These are phyloP conservation scores for Glycyrrhiza uralensis DNA, from an alignment of 306 rosid genomes.

Conservation along the genomic window DNA sequence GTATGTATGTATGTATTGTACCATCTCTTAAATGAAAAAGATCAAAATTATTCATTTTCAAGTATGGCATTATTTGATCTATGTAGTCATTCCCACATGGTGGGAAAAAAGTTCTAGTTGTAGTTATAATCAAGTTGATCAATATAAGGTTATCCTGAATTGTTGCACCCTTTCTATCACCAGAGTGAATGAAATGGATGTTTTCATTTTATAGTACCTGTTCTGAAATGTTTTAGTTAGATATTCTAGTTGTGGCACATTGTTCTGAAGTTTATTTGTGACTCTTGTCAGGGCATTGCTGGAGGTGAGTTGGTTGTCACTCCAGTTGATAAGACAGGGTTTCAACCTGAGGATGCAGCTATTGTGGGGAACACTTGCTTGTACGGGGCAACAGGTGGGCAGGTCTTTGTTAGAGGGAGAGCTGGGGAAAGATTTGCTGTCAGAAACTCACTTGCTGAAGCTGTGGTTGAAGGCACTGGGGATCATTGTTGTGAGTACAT, in stretches of 20 bases:
- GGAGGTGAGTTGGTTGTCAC: constrained; percentile 94
- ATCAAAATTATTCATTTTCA: not conserved
- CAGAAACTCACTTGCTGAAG: constrained; percentile 95
- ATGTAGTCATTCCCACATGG: not conserved
- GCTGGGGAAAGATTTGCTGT: constrained; percentile 99
- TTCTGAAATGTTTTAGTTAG: not conserved
- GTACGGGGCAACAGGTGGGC: constrained; percentile 99
- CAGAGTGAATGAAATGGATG: constrained; percentile 1
- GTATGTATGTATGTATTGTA: no score
- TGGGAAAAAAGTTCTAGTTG: not conserved
- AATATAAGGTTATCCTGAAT: not conserved
- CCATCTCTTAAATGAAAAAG: no score
- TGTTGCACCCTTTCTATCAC: not conserved
- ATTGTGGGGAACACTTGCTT: constrained; percentile 97
- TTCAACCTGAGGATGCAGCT: constrained; percentile 89
- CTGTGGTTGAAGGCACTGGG: constrained; percentile 98
- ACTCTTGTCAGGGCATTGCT: constrained; percentile 76
- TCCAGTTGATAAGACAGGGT: constrained; percentile 80
- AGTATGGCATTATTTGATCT: not conserved
- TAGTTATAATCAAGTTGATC: no score
- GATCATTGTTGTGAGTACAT: constrained; percentile 97
- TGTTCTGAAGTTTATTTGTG: constrained; percentile 32
- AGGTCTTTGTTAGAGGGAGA: constrained; percentile 85
- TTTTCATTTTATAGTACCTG: not conserved
- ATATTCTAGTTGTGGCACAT: not conserved